Evolutionary conservation across 2,329 filamentous ascomycete genomes (phyloP).

Genomic region (Calonectria leucothoes): DNA sequence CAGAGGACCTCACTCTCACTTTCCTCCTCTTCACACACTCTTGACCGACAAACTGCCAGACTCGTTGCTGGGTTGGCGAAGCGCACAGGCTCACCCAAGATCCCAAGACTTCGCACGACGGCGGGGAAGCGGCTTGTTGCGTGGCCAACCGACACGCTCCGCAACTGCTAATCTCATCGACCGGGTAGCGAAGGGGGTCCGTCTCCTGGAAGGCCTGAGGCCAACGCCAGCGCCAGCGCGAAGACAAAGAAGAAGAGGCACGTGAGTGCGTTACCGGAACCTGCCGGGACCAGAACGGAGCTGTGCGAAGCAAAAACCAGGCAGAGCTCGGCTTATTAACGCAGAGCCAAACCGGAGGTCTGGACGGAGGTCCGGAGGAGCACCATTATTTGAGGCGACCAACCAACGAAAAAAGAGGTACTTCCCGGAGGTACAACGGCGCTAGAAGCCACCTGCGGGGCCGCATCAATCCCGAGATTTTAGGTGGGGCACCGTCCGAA

Average conservation of each 20-base stretch:
- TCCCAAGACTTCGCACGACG: constrained; percentile 29
- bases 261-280: constrained; percentile 10
- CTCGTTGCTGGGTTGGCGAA: constrained; percentile 37
- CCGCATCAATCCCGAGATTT: constrained; percentile 23
- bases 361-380: constrained; percentile 8
- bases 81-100: constrained; percentile 32
- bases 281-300: neutral
- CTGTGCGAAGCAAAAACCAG: constrained; percentile 15
- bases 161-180: constrained; percentile 19
- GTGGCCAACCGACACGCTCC: constrained; percentile 35
- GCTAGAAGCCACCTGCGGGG: constrained; percentile 21
- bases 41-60: constrained; percentile 29
- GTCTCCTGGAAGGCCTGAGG: constrained; percentile 13
- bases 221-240: neutral
- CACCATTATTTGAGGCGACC: neutral
- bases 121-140: constrained; percentile 25
- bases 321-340: constrained; percentile 22
- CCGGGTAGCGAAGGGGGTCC: neutral
- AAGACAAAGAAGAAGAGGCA: neutral
- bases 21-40: constrained; percentile 16
- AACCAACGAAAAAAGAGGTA: constrained; percentile 20
- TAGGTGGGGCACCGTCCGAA: constrained; percentile 20
- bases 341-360: constrained; percentile 10
- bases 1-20: constrained; percentile 15
- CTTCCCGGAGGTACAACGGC: constrained; percentile 18